These are phyloP conservation scores for Vinca minor DNA, from an alignment of 257 asterid species.

Conservation along the genomic window DNA sequence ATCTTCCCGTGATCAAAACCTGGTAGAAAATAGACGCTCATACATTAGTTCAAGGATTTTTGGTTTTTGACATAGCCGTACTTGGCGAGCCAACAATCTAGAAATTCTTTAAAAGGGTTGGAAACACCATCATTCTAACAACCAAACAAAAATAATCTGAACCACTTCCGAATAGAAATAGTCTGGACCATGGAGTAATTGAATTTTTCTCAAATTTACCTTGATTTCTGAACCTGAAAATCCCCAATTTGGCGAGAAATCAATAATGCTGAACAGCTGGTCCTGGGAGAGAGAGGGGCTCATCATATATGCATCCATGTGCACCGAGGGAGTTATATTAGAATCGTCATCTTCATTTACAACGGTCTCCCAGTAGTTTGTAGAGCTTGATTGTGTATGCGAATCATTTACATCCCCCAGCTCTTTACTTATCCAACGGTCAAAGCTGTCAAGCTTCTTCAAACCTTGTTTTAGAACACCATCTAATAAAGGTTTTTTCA, in stretches of 20 bases:
- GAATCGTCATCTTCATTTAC: constrained; percentile 59
- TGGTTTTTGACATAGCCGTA: too few species aligned
- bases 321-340: constrained; percentile 45
- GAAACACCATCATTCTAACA: too few species aligned
- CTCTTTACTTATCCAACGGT: constrained; percentile 93
- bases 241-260: constrained; percentile 83
- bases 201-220: constrained; percentile 31
- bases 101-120: background rate
- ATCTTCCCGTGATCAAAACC: constrained; percentile 71
- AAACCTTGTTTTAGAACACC: constrained; percentile 58
- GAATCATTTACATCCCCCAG: constrained; percentile 83
- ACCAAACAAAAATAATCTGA: background rate
- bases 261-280: constrained; percentile 74
- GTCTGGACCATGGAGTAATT: constrained; percentile 3
- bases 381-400: constrained; percentile 48
- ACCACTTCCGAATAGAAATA: constrained; percentile 12
- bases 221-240: constrained; percentile 61
- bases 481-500: constrained; percentile 57
- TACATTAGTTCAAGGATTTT: too few species aligned
- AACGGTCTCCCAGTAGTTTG: constrained; percentile 68
- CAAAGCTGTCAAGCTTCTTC: constrained; percentile 93
- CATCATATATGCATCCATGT: constrained; percentile 54
- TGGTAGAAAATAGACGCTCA: too few species aligned
- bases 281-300: constrained; percentile 78
- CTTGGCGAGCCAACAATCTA: constrained; percentile 4